phyloP scores from a whole-genome alignment of 805 yeast genomes.

The Maudiozyma turicensis region DNA sequence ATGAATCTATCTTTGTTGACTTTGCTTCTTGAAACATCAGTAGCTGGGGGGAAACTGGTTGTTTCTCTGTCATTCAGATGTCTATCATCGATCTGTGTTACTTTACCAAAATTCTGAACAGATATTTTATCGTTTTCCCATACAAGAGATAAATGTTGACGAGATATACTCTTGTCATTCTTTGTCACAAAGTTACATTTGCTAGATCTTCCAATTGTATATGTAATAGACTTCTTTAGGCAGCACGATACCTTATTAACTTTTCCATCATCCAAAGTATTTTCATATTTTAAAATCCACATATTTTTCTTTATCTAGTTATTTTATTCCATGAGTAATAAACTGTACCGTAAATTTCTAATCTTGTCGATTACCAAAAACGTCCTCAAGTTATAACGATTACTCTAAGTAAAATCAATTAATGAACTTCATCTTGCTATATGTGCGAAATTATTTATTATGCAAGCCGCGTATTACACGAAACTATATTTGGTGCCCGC shows the following conservation, averaged over 20 bases:
- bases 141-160: slow-evolving; percentile 19
- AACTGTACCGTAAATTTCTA: no score
- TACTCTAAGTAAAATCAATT: no score
- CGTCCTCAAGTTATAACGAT: no score
- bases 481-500: no score
- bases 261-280: slow-evolving; percentile 15
- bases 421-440: no score
- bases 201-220: slow-evolving; percentile 25
- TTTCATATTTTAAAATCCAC: slow-evolving; percentile 21
- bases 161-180: slow-evolving; percentile 28
- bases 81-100: slow-evolving; percentile 17
- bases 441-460: no score
- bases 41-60: background rate
- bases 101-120: slow-evolving; percentile 21
- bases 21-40: no score
- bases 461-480: no score
- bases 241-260: slow-evolving; percentile 10
- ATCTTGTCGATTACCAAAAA: no score
- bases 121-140: slow-evolving; percentile 9
- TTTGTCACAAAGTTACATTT: slow-evolving; percentile 21
- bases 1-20: no score
- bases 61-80: slow-evolving; percentile 13
- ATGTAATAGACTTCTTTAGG: slow-evolving; percentile 7
- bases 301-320: slow-evolving; percentile 6
- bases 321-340: background rate